Evolutionary conservation across 805 yeast species (phyloP).

Genomic region (Novakomyces olei): DNA sequence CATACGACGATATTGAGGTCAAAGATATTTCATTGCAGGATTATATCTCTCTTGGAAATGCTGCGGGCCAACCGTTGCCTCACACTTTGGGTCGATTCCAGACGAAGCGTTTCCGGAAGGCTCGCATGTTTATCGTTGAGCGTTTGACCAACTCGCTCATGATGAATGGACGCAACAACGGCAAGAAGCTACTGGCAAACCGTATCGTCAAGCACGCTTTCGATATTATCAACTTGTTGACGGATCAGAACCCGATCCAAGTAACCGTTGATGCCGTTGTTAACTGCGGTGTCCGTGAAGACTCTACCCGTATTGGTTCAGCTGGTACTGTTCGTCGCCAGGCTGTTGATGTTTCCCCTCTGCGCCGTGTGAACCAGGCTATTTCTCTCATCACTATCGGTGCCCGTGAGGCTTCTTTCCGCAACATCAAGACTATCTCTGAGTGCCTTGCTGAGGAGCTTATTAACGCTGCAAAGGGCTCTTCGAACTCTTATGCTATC

Average conservation of each 20-base stretch:
- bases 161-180: constrained; percentile 99
- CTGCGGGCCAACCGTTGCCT: constrained; percentile 92
- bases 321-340: constrained; percentile 99
- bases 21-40: constrained; percentile 96
- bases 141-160: constrained; percentile 98
- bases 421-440: constrained; percentile 99
- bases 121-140: constrained; percentile 98
- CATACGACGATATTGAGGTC: constrained; percentile 91
- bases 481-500: constrained; percentile 99
- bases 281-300: constrained; percentile 99
- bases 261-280: constrained; percentile 96
- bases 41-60: constrained; percentile 91
- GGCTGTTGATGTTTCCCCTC: constrained; percentile 99
- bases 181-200: constrained; percentile 99
- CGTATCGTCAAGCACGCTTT: constrained; percentile 98
- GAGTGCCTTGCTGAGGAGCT: constrained; percentile 99
- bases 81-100: constrained; percentile 99
- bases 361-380: constrained; percentile 99
- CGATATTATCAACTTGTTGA: constrained; percentile 89
- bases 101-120: constrained; percentile 98
- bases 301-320: constrained; percentile 99
- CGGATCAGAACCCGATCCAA: constrained; percentile 99
- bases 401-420: constrained; percentile 99
- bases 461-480: constrained; percentile 99
- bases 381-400: constrained; percentile 94